A percentile compares a stretch with the other conserved stretches of the same genome.
These are phyloP conservation scores for Pythium aphanidermatum DNA, from an alignment of 352 stramenopile genomes.

Conservation along the genomic window DNA sequence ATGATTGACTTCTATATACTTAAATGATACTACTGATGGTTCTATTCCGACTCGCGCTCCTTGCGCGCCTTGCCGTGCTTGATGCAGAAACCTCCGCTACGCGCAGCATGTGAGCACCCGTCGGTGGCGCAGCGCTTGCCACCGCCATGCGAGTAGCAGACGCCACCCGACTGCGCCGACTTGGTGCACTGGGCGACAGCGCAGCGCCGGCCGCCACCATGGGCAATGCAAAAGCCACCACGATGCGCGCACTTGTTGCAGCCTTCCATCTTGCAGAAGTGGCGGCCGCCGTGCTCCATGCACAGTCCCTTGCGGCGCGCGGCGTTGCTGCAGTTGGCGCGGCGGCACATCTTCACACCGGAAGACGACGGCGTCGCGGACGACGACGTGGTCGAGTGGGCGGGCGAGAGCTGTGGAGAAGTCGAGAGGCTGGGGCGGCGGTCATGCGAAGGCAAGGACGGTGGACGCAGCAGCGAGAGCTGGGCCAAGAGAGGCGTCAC, in stretches of 20 bases:
- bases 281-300: constrained; percentile 81
- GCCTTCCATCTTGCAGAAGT: constrained; percentile 82
- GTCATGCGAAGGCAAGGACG: constrained; percentile 8
- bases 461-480: constrained; percentile 6
- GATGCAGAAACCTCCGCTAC: constrained; percentile 78
- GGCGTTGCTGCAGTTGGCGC: constrained; percentile 59
- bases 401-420: constrained; percentile 4
- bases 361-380: constrained; percentile 10
- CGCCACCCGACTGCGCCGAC: constrained; percentile 72
- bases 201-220: constrained; percentile 71
- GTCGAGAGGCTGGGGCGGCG: not conserved
- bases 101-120: constrained; percentile 69
- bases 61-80: constrained; percentile 75
- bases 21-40: no score
- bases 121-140: constrained; percentile 75
- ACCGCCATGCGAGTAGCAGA: constrained; percentile 81
- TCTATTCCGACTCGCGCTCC: not conserved
- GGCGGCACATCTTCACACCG: constrained; percentile 54
- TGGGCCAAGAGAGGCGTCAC: not conserved
- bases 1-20: no score
- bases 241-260: constrained; percentile 81
- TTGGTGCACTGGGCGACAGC: constrained; percentile 69
- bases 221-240: constrained; percentile 75
- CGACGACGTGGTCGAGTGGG: constrained; percentile 23
- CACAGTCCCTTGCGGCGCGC: constrained; percentile 78